These are phyloP conservation scores for Fusarium xylarioides DNA, from an alignment of 2,329 filamentous ascomycete genomes.

Conservation along the genomic window DNA sequence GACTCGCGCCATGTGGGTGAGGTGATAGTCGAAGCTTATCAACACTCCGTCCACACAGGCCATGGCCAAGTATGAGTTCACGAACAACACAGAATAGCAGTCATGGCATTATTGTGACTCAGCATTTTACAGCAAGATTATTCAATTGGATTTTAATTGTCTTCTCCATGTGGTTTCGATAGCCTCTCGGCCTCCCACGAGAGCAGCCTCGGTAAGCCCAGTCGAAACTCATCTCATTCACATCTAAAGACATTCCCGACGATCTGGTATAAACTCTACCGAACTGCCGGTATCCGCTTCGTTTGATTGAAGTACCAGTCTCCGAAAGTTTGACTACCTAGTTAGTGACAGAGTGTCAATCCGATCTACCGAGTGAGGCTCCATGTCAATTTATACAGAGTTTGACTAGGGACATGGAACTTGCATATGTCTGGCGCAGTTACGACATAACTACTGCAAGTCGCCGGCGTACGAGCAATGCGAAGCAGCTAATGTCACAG, in stretches of 20 bases:
- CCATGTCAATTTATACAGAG: not conserved
- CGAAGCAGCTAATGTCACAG: not conserved
- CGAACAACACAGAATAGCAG: not conserved
- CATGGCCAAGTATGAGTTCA: not conserved
- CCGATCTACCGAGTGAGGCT: not conserved
- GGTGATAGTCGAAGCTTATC: not conserved
- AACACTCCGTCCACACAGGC: not conserved
- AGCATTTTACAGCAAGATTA: accelerated
- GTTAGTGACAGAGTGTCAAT: not conserved
- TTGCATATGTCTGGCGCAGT: not conserved
- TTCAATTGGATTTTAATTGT: not conserved
- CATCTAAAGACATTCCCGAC: not conserved
- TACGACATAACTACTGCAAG: not conserved
- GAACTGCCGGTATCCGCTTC: not conserved
- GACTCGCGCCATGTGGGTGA: not conserved
- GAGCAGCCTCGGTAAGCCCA: not conserved
- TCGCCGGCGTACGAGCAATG: not conserved
- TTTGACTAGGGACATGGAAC: not conserved
- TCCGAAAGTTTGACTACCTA: not conserved
- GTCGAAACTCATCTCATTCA: not conserved
- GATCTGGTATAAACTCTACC: not conserved
- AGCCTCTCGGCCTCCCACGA: not conserved
- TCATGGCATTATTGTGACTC: not conserved
- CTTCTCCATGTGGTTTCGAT: not conserved
- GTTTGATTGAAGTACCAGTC: not conserved